Conservation (phyloP, 1,284 basidiomycete species). For the Apiotrichum brassicae region DNA sequence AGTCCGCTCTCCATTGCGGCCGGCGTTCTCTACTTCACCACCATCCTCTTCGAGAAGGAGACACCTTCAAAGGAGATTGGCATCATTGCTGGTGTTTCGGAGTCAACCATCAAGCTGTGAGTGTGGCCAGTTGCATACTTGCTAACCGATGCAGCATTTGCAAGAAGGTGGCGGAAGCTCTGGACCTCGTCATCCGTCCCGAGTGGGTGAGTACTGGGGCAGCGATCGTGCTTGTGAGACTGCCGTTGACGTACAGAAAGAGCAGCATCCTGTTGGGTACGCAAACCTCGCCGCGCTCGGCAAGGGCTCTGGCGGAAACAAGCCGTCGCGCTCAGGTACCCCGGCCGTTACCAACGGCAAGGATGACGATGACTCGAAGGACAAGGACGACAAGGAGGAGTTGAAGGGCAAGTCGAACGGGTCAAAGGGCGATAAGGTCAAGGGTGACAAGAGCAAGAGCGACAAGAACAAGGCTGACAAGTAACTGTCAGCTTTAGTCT, state of each 20-base stretch:
- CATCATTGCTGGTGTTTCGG: conserved; percentile 92
- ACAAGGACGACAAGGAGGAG: background rate
- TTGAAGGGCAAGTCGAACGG: no score
- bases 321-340: background rate
- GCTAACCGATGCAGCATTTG: conserved; percentile 40
- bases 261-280: background rate
- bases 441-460: background rate
- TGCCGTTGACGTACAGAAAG: no score
- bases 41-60: conserved; percentile 65
- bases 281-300: conserved; percentile 6
- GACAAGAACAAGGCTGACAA: background rate
- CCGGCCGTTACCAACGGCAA: background rate
- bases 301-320: background rate
- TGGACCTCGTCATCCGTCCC: conserved; percentile 37
- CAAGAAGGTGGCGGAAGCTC: conserved; percentile 33
- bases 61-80: conserved; percentile 81
- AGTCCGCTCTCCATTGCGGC: conserved; percentile 94
- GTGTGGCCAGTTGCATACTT: conserved; percentile 5
- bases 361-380: background rate
- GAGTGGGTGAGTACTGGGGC: conserved; percentile 44
- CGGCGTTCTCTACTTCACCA: conserved; percentile 90
- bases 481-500: background rate
- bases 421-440: background rate
- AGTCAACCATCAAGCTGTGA: conserved; percentile 83
- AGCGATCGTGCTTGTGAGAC: no score